Conservation (phyloP, 108 stramenopile genomes). For the Cyclotella sp. region DNA sequence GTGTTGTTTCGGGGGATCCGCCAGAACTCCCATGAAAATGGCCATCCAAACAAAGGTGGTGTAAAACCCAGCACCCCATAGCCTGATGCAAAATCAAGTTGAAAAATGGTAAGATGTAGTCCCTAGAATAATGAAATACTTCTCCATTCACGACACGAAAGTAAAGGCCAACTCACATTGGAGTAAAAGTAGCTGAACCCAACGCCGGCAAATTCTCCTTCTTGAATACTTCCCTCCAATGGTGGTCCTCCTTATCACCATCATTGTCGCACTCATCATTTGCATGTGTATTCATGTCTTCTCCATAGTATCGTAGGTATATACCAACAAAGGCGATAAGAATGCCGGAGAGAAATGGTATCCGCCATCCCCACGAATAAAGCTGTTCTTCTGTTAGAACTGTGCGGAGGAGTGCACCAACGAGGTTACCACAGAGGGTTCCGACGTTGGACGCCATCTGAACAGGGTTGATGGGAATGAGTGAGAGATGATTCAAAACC, state of each 20-base stretch:
- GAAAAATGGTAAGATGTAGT: conserved; percentile 11
- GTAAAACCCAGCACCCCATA: conserved; percentile 73
- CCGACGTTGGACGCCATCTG: conserved; percentile 61
- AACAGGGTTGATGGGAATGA: not conserved
- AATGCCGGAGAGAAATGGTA: conserved; percentile 78
- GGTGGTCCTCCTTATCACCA: conserved; percentile 38
- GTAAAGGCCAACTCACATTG: conserved; percentile 34
- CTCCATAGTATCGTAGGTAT: conserved; percentile 58
- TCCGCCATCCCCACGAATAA: conserved; percentile 66
- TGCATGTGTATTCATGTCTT: conserved; percentile 58
- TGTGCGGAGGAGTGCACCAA: conserved; percentile 58
- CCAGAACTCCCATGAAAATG: conserved; percentile 65
- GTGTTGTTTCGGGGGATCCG: conserved; percentile 60
- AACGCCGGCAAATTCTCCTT: conserved; percentile 63
- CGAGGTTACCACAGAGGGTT: conserved; percentile 64
- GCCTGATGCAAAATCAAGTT: conserved; percentile 55
- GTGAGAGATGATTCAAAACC: too few relatives aligned
- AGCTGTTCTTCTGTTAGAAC: conserved; percentile 69
- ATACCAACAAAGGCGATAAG: conserved; percentile 59
- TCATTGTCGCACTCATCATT: conserved; percentile 47
- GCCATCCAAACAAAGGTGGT: conserved; percentile 74
- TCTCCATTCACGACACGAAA: not conserved
- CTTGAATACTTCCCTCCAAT: conserved; percentile 56
- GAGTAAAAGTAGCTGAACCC: conserved; percentile 56
- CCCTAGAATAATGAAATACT: not conserved